A percentile compares a stretch with the other conserved stretches of the same genome.
phyloP scores from a whole-genome alignment of 805 yeast species.

The Grigorovia jiainica region DNA sequence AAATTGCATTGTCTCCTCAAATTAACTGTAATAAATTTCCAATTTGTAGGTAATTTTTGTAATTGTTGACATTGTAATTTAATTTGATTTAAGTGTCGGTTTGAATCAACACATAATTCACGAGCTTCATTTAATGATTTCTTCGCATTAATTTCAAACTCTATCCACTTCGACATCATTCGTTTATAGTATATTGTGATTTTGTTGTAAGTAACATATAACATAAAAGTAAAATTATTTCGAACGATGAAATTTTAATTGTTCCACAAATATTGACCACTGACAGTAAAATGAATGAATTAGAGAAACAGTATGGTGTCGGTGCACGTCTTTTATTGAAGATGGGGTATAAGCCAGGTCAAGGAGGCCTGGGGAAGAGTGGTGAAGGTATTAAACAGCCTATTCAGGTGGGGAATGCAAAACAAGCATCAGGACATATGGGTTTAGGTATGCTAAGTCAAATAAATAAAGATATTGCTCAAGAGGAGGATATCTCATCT shows the following conservation, averaged over 20 bases:
- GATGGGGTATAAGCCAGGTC: constrained; percentile 84
- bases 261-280: no score
- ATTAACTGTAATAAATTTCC: constrained; percentile 38
- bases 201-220: no score
- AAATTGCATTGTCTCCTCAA: constrained; percentile 39
- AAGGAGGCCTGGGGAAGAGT: constrained; percentile 78
- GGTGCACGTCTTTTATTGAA: constrained; percentile 70
- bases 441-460: constrained; percentile 59
- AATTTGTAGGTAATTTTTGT: constrained; percentile 27
- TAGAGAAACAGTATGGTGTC: constrained; percentile 50
- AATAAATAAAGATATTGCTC: constrained; percentile 1
- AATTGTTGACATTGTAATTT: constrained; percentile 6
- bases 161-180: not conserved
- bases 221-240: no score
- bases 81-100: not conserved
- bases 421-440: constrained; percentile 46
- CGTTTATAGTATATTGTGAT: no score
- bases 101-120: constrained; percentile 41
- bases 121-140: constrained; percentile 41
- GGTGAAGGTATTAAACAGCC: constrained; percentile 76
- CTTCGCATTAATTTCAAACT: constrained; percentile 34
- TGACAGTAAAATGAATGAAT: no score
- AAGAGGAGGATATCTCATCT: constrained; percentile 1
- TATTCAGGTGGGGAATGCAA: constrained; percentile 48
- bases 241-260: no score